Evolutionary conservation across 2,329 filamentous ascomycete genomes (phyloP), one percentile per base, ranked within the genome.

Genomic region (Calonectria multiphialidica): DNA sequence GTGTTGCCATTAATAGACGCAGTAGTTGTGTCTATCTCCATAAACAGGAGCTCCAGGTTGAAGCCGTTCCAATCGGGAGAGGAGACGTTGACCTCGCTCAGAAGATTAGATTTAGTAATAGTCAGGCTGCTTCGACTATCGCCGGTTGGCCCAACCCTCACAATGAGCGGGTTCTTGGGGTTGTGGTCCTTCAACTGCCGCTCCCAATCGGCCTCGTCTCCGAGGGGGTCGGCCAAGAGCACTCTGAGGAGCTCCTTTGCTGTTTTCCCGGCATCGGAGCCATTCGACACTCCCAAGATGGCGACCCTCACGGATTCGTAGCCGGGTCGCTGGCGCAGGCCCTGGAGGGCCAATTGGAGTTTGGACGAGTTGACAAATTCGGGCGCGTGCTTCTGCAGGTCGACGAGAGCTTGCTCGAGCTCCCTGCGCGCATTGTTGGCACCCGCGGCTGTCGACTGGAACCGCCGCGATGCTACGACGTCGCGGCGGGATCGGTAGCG

Each of bases 221-320:
- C 87, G 75, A 96, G 83, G 5, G 94, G 93, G 81, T 96, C 94
- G 2, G 93, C 92, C 2, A 95, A 85, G 15, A 95, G 83, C 42
- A 96, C 85, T 49, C 92, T 90, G 55, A 95, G 88, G 10, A 98
- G 86, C 71, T 88, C 87, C 79, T 90, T 91, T 3, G 93, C 92
- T 15, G 88, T 89, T 21, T 82, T 80, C 62, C 83, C 82, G 1
- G 86, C 82, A 15, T 82, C 81, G 45, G 81, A 79, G 50, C 81
- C 84, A 57, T 82, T 80, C 18, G 79, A 81, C 33, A 91, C 79
- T 12, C 87, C 88, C 9, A 92, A 81, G 57, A 93, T 84, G 16
- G 90, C 91, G 69, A 93, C 85, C 21, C 91, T 86, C 37, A 92
- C 86, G 2, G 88, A 86, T 80, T 93, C 91, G 42, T 87, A 80